Conservation (phyloP, 1,284 basidiomycete genomes). For the Fereydounia khargensis region DNA sequence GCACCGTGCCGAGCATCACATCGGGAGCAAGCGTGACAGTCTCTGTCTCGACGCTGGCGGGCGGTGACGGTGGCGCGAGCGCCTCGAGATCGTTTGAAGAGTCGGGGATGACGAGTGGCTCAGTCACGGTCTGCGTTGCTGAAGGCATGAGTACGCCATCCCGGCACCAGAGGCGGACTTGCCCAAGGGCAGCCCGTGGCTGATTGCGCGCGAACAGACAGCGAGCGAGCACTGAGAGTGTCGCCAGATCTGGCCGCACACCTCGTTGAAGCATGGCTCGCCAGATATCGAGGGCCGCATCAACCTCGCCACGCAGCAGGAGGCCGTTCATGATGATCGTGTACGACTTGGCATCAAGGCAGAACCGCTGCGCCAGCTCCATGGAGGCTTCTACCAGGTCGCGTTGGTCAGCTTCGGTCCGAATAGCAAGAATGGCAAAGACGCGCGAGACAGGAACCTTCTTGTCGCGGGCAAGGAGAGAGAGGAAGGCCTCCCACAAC, state of each 20-base stretch:
- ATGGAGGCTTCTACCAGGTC: not conserved
- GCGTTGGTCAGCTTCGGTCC: not conserved
- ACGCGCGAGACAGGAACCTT: not conserved
- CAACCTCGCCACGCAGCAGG: not conserved
- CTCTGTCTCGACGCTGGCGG: too few relatives aligned
- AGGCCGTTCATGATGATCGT: not conserved
- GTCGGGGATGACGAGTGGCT: too few relatives aligned
- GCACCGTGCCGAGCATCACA: not conserved
- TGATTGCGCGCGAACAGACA: not conserved
- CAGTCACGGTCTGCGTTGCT: too few relatives aligned
- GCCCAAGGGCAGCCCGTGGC: not conserved
- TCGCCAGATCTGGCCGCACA: not conserved
- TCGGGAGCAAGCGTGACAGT: not conserved
- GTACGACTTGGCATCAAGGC: constrained; percentile 6
- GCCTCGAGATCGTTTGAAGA: too few relatives aligned
- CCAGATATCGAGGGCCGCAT: not conserved
- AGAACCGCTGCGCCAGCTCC: not conserved
- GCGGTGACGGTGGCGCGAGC: too few relatives aligned
- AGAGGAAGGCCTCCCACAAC: not conserved
- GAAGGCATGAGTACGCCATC: not conserved
- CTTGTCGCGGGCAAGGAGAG: not conserved
- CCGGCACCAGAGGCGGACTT: not conserved
- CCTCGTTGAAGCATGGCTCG: not conserved
- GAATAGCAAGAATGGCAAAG: not conserved
- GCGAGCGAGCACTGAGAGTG: not conserved